Conservation (phyloP, 495 filamentous ascomycete species). For the Tuber melanosporum region DNA sequence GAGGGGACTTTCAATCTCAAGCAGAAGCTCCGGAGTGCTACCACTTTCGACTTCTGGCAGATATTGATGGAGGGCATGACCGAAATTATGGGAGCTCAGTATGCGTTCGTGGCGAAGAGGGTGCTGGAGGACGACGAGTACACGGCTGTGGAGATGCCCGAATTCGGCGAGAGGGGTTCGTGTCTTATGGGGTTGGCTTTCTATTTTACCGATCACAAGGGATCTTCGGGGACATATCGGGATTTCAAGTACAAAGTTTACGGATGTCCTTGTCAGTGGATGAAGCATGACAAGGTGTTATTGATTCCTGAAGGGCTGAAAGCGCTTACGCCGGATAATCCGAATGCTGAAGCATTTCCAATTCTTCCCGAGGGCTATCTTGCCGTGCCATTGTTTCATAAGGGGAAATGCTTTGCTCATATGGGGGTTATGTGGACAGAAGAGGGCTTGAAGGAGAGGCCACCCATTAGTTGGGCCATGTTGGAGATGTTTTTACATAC, state of each 20-base stretch:
- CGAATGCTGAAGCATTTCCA: constrained; percentile 54
- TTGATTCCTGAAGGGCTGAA: constrained; percentile 60
- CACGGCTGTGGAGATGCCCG: constrained; percentile 54
- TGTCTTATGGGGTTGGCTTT: constrained; percentile 62
- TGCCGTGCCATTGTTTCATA: constrained; percentile 63
- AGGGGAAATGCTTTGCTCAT: constrained; percentile 65
- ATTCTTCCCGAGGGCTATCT: constrained; percentile 61
- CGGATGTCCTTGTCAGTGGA: constrained; percentile 59
- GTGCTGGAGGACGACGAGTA: constrained; percentile 56
- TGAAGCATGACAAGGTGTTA: constrained; percentile 69
- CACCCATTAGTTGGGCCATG: constrained; percentile 60
- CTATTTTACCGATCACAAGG: constrained; percentile 61
- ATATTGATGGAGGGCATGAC: constrained; percentile 62
- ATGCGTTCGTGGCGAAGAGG: constrained; percentile 63
- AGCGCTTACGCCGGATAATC: constrained; percentile 55
- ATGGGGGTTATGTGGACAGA: constrained; percentile 69
- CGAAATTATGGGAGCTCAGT: constrained; percentile 59
- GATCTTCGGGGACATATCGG: constrained; percentile 51
- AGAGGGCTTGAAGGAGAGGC: constrained; percentile 52
- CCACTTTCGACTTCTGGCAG: constrained; percentile 61
- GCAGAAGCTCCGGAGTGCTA: constrained; percentile 48
- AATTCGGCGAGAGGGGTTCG: constrained; percentile 53
- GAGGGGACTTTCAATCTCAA: constrained; percentile 61
- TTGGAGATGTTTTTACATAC: constrained; percentile 68
- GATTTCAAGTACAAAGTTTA: constrained; percentile 61